Conservation (phyloP, 805 yeast genomes). For the Kodamaea sagamina region DNA sequence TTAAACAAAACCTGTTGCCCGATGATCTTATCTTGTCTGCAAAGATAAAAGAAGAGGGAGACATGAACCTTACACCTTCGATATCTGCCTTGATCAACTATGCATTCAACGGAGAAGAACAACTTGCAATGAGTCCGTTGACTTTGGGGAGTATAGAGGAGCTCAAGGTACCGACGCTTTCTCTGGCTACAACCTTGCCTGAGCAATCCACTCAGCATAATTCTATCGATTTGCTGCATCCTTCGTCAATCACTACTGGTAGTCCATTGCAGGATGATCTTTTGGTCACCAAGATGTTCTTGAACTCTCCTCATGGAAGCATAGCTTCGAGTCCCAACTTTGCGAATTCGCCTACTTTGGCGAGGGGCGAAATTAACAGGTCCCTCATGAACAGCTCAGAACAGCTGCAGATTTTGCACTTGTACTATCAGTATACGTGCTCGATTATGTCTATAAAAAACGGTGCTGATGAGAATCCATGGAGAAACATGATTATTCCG, state of each 20-base stretch:
- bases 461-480: slow-evolving; percentile 67
- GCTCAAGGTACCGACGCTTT: slow-evolving; percentile 2
- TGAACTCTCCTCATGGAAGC: slow-evolving; percentile 5
- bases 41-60: slow-evolving; percentile 11
- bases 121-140: slow-evolving; percentile 7
- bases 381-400: slow-evolving; percentile 30
- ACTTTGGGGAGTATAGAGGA: slow-evolving; percentile 9
- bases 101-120: slow-evolving; percentile 33
- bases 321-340: slow-evolving; percentile 10
- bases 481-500: slow-evolving; percentile 61
- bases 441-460: slow-evolving; percentile 61
- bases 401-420: slow-evolving; percentile 36
- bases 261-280: slow-evolving; percentile 3
- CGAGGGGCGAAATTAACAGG: slow-evolving; percentile 11
- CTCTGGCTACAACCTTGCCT: background rate
- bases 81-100: slow-evolving; percentile 39
- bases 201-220: background rate
- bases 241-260: background rate
- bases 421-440: slow-evolving; percentile 40
- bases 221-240: background rate
- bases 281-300: slow-evolving; percentile 9
- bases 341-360: slow-evolving; percentile 2
- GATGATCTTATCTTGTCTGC: background rate
- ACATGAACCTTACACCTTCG: slow-evolving; percentile 37
- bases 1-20: background rate